Evolutionary conservation across 108 stramenopile species (phyloP).

Genomic region (Stephanodiscus minutulus): DNA sequence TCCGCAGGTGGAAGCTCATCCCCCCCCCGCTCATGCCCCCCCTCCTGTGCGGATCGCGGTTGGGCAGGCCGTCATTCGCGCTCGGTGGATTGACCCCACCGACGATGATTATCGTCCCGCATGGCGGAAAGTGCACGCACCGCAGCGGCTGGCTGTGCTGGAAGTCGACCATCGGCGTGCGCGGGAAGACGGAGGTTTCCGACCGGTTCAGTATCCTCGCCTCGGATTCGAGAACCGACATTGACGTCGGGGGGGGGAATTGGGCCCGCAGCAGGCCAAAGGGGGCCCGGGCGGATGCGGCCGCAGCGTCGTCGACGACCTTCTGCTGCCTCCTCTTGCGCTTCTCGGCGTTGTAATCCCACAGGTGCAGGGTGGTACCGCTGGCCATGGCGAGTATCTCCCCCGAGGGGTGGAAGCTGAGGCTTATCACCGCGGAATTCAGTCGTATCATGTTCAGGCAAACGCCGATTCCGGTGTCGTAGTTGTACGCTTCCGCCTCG

Average conservation of each 20-base stretch:
- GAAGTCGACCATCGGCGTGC: slow-evolving; percentile 41
- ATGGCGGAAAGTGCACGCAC: slow-evolving; percentile 93
- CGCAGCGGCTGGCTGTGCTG: slow-evolving; percentile 60
- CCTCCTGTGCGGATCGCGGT: slow-evolving; percentile 14
- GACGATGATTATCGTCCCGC: slow-evolving; percentile 78
- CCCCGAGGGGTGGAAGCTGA: slow-evolving; percentile 93
- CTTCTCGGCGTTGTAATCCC: slow-evolving; percentile 76
- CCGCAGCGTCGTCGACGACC: neutral
- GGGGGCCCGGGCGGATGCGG: too few species aligned
- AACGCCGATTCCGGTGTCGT: slow-evolving; percentile 41
- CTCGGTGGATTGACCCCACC: slow-evolving; percentile 84
- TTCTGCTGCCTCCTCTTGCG: slow-evolving; percentile 21
- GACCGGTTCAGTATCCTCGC: slow-evolving; percentile 30
- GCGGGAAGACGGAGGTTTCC: slow-evolving; percentile 26
- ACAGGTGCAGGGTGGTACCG: slow-evolving; percentile 87
- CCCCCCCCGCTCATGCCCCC: slow-evolving; percentile 52
- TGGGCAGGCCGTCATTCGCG: slow-evolving; percentile 37
- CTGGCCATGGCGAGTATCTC: slow-evolving; percentile 90
- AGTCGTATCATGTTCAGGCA: slow-evolving; percentile 87
- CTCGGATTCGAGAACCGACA: slow-evolving; percentile 23
- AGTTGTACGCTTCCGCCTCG: slow-evolving; percentile 46
- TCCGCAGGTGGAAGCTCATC: slow-evolving; percentile 76
- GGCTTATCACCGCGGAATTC: slow-evolving; percentile 88
- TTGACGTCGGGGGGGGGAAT: neutral
- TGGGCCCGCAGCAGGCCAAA: neutral